A percentile compares a stretch with the other conserved stretches of the same genome.
These are phyloP conservation scores for Coniochaeta sp. DNA, from an alignment of 2,329 filamentous ascomycete species.

Conservation along the genomic window DNA sequence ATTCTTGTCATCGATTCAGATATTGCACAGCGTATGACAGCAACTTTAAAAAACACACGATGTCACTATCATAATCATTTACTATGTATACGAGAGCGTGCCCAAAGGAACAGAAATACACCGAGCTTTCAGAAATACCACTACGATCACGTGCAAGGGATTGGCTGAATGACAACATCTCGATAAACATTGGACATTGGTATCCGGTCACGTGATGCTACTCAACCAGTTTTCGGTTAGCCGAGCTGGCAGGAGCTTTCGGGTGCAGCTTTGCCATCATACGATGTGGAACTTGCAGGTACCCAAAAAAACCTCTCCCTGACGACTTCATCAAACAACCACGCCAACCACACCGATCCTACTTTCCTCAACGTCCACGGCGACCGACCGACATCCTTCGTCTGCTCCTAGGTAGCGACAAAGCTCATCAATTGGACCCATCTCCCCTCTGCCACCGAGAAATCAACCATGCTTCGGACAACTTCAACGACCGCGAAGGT, in stretches of 20 bases:
- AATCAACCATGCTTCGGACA: constrained; percentile 44
- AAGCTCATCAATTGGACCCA: constrained; percentile 14
- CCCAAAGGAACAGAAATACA: no score
- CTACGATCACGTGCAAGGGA: no score
- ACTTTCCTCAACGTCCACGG: neutral
- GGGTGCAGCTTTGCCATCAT: neutral
- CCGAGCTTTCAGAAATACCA: no score
- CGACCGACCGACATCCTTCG: neutral
- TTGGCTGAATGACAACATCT: constrained; percentile 49
- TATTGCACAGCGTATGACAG: no score
- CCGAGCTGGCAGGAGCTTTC: constrained; percentile 1
- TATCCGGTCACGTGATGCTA: neutral
- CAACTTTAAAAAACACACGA: no score
- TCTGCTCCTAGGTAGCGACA: neutral
- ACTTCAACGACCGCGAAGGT: constrained; percentile 39
- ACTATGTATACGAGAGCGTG: no score
- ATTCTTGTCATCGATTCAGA: no score
- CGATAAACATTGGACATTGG: neutral
- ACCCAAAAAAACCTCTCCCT: constrained; percentile 2
- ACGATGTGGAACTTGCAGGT: neutral
- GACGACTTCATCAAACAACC: neutral
- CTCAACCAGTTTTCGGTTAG: neutral
- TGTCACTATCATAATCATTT: no score
- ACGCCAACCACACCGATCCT: neutral
- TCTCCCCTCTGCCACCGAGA: constrained; percentile 12